These are phyloP conservation scores for Limnanthes douglasii DNA, from an alignment of 345 rosid genomes.

Conservation along the genomic window DNA sequence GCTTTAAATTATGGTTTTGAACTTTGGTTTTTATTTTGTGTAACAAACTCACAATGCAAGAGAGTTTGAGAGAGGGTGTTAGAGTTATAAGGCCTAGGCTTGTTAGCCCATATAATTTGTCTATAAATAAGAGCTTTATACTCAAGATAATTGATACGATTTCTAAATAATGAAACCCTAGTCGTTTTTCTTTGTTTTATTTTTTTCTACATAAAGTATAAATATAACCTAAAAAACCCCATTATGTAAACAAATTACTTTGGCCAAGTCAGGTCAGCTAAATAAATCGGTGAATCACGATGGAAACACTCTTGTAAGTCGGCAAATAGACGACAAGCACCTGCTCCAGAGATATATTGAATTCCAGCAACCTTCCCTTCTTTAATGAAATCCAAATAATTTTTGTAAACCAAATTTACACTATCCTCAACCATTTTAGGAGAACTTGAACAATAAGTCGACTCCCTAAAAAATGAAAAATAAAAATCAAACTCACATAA, in stretches of 20 bases:
- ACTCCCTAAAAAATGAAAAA: slow-evolving; percentile 18
- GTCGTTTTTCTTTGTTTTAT: too few relatives aligned
- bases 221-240: too few relatives aligned
- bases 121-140: too few relatives aligned
- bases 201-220: too few relatives aligned
- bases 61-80: too few relatives aligned
- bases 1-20: too few relatives aligned
- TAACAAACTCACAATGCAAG: too few relatives aligned
- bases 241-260: slow-evolving; percentile 18
- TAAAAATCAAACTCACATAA: background rate
- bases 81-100: too few relatives aligned
- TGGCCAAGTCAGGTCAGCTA: slow-evolving; percentile 51
- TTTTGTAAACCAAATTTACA: slow-evolving; percentile 30
- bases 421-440: slow-evolving; percentile 32
- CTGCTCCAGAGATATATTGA: slow-evolving; percentile 43
- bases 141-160: too few relatives aligned
- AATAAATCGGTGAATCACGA: slow-evolving; percentile 32
- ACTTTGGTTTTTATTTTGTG: too few relatives aligned
- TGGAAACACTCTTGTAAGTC: slow-evolving; percentile 38
- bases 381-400: slow-evolving; percentile 19
- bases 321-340: slow-evolving; percentile 51
- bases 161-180: too few relatives aligned
- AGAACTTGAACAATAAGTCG: slow-evolving; percentile 19
- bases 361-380: slow-evolving; percentile 34
- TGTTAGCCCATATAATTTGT: too few relatives aligned